Base-by-base conservation (phyloP, 2,329 filamentous ascomycete species). In the Stemphylium lycopersici region DNA sequence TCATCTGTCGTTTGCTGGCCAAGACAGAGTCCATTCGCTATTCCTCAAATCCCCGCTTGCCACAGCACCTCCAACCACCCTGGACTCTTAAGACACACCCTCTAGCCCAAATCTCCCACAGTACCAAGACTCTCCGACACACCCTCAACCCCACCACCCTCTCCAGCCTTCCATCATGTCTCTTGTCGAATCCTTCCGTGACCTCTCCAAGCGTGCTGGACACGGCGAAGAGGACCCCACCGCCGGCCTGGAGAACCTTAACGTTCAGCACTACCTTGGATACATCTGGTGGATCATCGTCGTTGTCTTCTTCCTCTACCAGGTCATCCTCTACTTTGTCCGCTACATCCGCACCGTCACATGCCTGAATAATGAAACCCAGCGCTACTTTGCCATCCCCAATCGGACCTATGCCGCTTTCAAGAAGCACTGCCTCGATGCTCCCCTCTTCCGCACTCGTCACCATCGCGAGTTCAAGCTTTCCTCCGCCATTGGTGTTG, bases 301-400 rank as follows among this genome's bases (percentile, higher is more conserved):
- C 11, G 81, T 74, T 32, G 80, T 82, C 44, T 80, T 93, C 65
- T 80, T 90, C 59, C 64, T 87, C 59, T 93, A 90, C 84, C 86
- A 88, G 57, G 73, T 87, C 59, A 76, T 80, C 49, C 81, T 86
- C 45, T 81, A 83, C 49, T 76, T 89, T 52, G 79, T 84, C 53
- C 85, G 83, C 62, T 88, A 95, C 69, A 79, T 93, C 33, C 86
- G 92, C 59, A 88, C 84, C 22, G 81, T 96, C 39, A 83, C 89
- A 37, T 91, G 87, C 68, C 83, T 96, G 62, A 88, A 84, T 77
- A 91, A 91, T 77, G 88, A 90, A 61, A 88, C 82, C 1, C 92
- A 96, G 74, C 82, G 84, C 56, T 96, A 91, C 78, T 96, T 93
- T 71, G 83, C 87, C 40, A 78, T 80, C 20, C 83, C 89, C 5